Conservation (phyloP, 2,329 filamentous ascomycete species). For the Nakataea oryzae region DNA sequence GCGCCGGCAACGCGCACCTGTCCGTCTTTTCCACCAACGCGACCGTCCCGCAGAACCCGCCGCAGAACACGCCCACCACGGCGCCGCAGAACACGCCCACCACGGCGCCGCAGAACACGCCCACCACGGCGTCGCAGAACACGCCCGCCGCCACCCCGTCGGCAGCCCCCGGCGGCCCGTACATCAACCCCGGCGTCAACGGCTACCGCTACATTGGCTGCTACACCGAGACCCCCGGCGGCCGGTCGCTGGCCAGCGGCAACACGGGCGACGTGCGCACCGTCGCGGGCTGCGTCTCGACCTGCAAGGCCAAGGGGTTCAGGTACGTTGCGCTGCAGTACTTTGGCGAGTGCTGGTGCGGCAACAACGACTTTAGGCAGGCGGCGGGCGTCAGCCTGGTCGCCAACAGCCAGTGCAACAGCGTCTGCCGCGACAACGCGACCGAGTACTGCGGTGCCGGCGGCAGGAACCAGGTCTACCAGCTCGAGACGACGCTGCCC, state of each 20-base stretch:
- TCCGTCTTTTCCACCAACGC: constrained; percentile 31
- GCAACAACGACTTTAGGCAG: constrained; percentile 9
- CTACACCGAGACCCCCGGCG: constrained; percentile 16
- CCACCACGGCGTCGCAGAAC: constrained; percentile 1
- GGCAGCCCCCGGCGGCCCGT: constrained; percentile 14
- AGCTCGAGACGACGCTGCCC: constrained; percentile 7
- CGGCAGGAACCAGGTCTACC: constrained; percentile 9
- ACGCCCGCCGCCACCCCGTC: not conserved
- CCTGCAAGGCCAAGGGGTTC: constrained; percentile 10
- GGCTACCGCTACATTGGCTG: constrained; percentile 23
- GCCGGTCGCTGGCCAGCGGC: constrained; percentile 12
- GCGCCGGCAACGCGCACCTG: constrained; percentile 27
- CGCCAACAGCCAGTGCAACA: constrained; percentile 16
- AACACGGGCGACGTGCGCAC: constrained; percentile 9
- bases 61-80: not conserved
- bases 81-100: not conserved
- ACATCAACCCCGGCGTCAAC: constrained; percentile 22
- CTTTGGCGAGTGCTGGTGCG: constrained; percentile 13
- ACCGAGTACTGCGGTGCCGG: constrained; percentile 12
- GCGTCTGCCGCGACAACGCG: constrained; percentile 12
- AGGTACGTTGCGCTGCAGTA: constrained; percentile 22
- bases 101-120: not conserved
- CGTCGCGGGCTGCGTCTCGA: constrained; percentile 13
- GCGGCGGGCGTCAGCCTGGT: constrained; percentile 9
- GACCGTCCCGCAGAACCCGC: constrained; percentile 5